Percentiles rank a stretch among this genome's conserved stretches.
phyloP scores from a whole-genome alignment of 805 yeast species.

The Brettanomyces bruxellensis region DNA sequence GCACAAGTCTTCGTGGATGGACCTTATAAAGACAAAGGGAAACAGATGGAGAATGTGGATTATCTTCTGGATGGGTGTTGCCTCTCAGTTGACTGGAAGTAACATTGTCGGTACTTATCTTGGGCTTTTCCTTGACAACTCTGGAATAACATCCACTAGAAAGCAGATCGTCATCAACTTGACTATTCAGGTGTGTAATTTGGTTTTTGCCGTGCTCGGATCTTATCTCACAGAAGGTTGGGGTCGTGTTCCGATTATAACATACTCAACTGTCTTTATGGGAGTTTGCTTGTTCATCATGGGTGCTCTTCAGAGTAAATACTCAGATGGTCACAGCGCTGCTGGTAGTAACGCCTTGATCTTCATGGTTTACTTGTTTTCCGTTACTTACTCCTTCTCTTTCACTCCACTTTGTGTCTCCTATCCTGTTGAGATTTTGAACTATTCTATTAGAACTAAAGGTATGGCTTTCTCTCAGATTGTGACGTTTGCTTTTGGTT shows the following conservation, averaged over 20 bases:
- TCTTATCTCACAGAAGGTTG: slow-evolving; percentile 17
- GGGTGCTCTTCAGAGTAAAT: slow-evolving; percentile 17
- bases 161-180: slow-evolving; percentile 21
- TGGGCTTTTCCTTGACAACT: slow-evolving; percentile 24
- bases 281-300: slow-evolving; percentile 18
- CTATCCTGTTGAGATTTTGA: slow-evolving; percentile 20
- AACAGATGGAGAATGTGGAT: slow-evolving; percentile 20
- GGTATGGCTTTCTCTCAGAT: slow-evolving; percentile 20
- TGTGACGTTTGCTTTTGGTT: slow-evolving; percentile 17
- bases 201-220: slow-evolving; percentile 18
- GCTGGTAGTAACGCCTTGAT: slow-evolving; percentile 18
- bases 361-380: slow-evolving; percentile 17
- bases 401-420: slow-evolving; percentile 19
- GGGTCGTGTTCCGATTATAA: slow-evolving; percentile 16
- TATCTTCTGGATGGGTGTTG: slow-evolving; percentile 20
- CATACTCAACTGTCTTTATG: slow-evolving; percentile 18
- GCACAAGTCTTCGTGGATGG: slow-evolving; percentile 16
- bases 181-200: slow-evolving; percentile 13
- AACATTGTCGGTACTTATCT: slow-evolving; percentile 23
- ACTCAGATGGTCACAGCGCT: slow-evolving; percentile 13
- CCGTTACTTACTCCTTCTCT: slow-evolving; percentile 17
- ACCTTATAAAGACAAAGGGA: slow-evolving; percentile 13
- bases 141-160: slow-evolving; percentile 17
- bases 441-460: slow-evolving; percentile 17
- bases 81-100: slow-evolving; percentile 20